Percentiles rank a stretch among this genome's conserved stretches.
Conservation (phyloP, 257 asterid species). For the Przewalskia tangutica region DNA sequence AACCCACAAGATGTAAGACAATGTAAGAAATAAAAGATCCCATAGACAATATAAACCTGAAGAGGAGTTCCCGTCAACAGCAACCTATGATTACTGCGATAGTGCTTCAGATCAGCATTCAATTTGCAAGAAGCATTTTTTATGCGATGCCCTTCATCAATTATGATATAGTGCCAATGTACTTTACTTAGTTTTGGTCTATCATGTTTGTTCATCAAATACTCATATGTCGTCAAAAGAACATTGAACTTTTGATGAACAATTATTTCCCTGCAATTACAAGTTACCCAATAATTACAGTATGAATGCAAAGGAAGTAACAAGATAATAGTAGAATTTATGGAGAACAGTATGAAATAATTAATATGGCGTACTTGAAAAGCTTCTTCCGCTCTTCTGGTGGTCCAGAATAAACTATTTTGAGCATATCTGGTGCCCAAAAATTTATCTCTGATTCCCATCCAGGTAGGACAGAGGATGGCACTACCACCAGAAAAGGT, state of each 20-base stretch:
- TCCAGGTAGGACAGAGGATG: conserved; percentile 95
- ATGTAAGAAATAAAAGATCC: background rate
- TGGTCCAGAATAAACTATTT: conserved; percentile 84
- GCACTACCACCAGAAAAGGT: conserved; percentile 97
- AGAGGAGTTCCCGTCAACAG: conserved; percentile 98
- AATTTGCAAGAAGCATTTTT: conserved; percentile 99
- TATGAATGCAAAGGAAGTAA: conserved; percentile 8
- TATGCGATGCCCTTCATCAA: conserved; percentile 99
- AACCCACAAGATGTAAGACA: background rate
- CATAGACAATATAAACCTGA: conserved; percentile 44
- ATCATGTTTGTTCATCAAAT: conserved; percentile 98
- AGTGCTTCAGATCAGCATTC: conserved; percentile 94
- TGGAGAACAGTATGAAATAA: background rate
- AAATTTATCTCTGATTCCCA: conserved; percentile 91
- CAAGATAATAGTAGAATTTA: background rate
- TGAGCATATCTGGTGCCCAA: conserved; percentile 92
- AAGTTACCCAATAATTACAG: conserved; percentile 16
- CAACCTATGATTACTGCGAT: conserved; percentile 89
- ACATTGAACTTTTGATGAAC: conserved; percentile 92
- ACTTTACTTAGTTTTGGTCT: conserved; percentile 92
- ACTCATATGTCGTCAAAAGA: conserved; percentile 91
- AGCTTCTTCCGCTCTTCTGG: conserved; percentile 96
- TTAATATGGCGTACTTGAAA: conserved; percentile 51
- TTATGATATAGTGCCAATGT: conserved; percentile 91
- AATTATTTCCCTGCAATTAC: conserved; percentile 73